Evolutionary conservation across 345 rosid genomes (phyloP).

Genomic region (Hypericum androsaemum): DNA sequence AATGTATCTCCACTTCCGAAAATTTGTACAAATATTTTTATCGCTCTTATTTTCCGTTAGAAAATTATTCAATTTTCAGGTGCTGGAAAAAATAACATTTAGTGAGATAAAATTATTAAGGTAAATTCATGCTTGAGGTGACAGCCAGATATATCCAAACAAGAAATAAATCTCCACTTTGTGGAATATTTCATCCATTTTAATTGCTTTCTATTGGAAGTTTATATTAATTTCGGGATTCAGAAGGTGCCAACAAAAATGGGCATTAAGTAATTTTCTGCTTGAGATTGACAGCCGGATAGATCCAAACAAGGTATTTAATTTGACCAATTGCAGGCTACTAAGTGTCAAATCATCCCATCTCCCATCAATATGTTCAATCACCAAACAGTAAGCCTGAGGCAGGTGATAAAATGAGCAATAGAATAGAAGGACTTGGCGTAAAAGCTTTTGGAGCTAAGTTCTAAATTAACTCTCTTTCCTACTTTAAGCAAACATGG

Average conservation of each 20-base stretch:
- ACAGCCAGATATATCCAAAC: constrained; percentile 30
- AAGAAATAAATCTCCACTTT: constrained; percentile 9
- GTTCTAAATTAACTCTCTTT: neutral
- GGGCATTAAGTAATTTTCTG: too few relatives aligned
- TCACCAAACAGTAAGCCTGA: constrained; percentile 30
- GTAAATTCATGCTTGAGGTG: constrained; percentile 11
- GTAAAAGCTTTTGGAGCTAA: neutral
- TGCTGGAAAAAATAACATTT: neutral
- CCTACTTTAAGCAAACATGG: constrained; percentile 17
- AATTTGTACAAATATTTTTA: too few relatives aligned
- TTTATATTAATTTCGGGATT: too few relatives aligned
- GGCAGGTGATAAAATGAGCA: constrained; percentile 18
- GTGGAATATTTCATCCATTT: too few relatives aligned
- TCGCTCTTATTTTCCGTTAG: too few relatives aligned
- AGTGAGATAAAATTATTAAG: neutral
- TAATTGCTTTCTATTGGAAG: too few relatives aligned
- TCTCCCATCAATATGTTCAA: constrained; percentile 24
- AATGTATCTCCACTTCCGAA: too few relatives aligned
- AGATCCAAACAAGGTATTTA: constrained; percentile 27
- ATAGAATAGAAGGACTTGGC: constrained; percentile 10
- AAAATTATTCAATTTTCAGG: too few relatives aligned
- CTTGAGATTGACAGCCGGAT: constrained; percentile 6
- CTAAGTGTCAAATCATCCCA: constrained; percentile 30
- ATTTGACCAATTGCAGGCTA: constrained; percentile 28
- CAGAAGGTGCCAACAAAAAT: too few relatives aligned